These are phyloP conservation scores for Taphrina sp. DNA, from an alignment of 1,139 yeast genomes.

Conservation along the genomic window DNA sequence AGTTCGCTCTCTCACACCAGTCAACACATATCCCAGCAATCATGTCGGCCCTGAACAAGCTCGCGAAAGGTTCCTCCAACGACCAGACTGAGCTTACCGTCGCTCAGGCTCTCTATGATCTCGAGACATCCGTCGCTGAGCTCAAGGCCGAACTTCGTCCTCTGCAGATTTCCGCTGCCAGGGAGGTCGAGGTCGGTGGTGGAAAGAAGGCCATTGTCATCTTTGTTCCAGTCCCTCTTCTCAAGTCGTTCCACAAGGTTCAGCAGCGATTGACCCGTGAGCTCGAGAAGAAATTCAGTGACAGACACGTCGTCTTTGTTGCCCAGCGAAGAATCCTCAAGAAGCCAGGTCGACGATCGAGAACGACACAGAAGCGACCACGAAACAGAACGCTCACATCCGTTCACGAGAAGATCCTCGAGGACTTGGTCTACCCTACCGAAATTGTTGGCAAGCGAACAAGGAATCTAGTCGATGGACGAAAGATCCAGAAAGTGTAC, in stretches of 20 bases:
- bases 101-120: conserved; percentile 97
- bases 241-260: conserved; percentile 92
- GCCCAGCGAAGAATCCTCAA: conserved; percentile 99
- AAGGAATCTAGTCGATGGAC: conserved; percentile 98
- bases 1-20: too few species aligned
- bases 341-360: conserved; percentile 86
- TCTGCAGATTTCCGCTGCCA: conserved; percentile 96
- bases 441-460: conserved; percentile 99
- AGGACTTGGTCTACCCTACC: conserved; percentile 99
- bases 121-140: conserved; percentile 91
- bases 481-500: conserved; percentile 90
- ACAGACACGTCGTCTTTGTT: conserved; percentile 98
- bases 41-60: conserved; percentile 96
- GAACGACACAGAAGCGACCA: conserved; percentile 98
- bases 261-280: conserved; percentile 94
- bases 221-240: conserved; percentile 96
- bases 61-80: conserved; percentile 64
- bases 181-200: conserved; percentile 96
- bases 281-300: conserved; percentile 99
- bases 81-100: conserved; percentile 98
- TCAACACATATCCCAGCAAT: conserved; percentile 43
- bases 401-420: conserved; percentile 97
- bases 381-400: conserved; percentile 99
- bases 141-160: conserved; percentile 98
- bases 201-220: conserved; percentile 98